Evolutionary conservation across 2,329 filamentous ascomycete genomes (phyloP), one percentile per base, ranked within the genome.

Genomic region (Ceratocystis colombiana): DNA sequence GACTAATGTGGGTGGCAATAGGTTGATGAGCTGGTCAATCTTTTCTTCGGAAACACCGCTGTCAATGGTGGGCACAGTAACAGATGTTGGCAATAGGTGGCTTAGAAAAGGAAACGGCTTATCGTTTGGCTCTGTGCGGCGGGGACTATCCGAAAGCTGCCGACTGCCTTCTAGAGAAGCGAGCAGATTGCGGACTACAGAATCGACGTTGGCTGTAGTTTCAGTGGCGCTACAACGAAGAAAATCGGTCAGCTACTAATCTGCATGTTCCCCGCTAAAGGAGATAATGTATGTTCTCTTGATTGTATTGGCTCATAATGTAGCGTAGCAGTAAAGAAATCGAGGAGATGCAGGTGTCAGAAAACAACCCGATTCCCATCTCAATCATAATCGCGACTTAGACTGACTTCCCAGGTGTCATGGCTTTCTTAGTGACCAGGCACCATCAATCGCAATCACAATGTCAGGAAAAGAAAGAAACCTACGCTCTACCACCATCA

Each of bases 401-500:
- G 30, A 20, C 55, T 37, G 12, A 25, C 3, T n/a, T 59, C 55
- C 5, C 30, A 30, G 8, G 15, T 37, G 17, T 3, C 55, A 3
- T 59, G 55, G 55, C 55, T n/a, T 59, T n/a, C 30, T 30, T 20
- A 25, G 55, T 10, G 37, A 37, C 55, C 55, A 59, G 55, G 22
- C 28, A 59, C 3, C 55, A 59, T 33, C 8, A 59, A 59, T 59
- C 28, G 12, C 28, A 59, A 59, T 59, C 55, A 37, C 28, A 59
- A n/a, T 30, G 28, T 37, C 55, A 28, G 50, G 41, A 37, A 64
- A 64, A 28, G 20, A 55, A 64, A 64, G 33, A 62, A 61, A 99
- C 95, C 93, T 97, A 99, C 94, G 93, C 94, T 96, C 94, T 86
- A 79, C 90, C 95, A 73, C 95, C 94, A 78, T 97, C 94, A 71